Percentiles rank a stretch among this genome's conserved stretches.
Conservation (phyloP, 2,329 filamentous ascomycete species). For the Bipolaris sorokiniana region DNA sequence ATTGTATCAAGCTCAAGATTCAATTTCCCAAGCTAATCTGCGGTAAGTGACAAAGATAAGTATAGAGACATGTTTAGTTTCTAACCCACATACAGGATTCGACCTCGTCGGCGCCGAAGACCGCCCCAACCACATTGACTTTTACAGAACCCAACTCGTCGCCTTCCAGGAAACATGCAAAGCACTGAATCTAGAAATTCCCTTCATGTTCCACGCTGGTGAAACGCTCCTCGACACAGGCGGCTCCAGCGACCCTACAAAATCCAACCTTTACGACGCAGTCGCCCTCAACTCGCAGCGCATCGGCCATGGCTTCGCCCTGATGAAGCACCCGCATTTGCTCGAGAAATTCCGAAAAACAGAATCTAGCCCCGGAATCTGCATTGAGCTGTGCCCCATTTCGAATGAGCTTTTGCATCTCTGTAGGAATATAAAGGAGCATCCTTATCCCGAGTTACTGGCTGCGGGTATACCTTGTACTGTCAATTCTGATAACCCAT, state of each 20-base stretch:
- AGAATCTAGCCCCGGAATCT: conserved; percentile 53
- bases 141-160: conserved; percentile 64
- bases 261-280: conserved; percentile 72
- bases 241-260: conserved; percentile 61
- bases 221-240: conserved; percentile 72
- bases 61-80: not conserved
- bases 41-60: conserved; percentile 53
- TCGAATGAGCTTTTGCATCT: conserved; percentile 78
- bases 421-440: conserved; percentile 68
- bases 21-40: conserved; percentile 66
- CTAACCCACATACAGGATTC: conserved; percentile 58
- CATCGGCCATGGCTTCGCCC: conserved; percentile 75
- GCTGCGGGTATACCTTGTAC: conserved; percentile 77
- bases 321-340: conserved; percentile 68
- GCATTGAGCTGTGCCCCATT: conserved; percentile 78
- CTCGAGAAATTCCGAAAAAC: conserved; percentile 65
- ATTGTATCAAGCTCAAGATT: conserved; percentile 67
- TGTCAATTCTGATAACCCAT: conserved; percentile 76
- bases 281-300: conserved; percentile 69
- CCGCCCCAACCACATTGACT: conserved; percentile 64
- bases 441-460: conserved; percentile 70
- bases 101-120: conserved; percentile 74
- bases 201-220: conserved; percentile 78
- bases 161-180: conserved; percentile 62
- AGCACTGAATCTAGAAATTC: conserved; percentile 61